Conservation (phyloP, 2,329 filamentous ascomycete genomes). For the Graphilbum fragrans region DNA sequence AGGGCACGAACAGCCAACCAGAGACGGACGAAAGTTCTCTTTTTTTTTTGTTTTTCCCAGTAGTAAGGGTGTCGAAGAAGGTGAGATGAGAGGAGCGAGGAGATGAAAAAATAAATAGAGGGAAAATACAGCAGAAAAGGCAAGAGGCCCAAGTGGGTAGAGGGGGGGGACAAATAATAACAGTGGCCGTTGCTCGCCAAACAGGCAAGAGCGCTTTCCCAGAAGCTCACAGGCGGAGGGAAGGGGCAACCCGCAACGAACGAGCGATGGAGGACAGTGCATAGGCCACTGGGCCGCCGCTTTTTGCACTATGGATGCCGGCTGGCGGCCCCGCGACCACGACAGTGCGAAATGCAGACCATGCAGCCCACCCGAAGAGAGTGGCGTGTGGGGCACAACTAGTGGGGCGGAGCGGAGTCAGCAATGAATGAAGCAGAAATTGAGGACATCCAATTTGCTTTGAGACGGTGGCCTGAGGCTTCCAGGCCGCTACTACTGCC, state of each 20-base stretch:
- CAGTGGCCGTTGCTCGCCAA: neutral
- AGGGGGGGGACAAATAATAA: neutral
- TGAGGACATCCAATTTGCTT: too few relatives aligned
- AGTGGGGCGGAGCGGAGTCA: conserved; percentile 6
- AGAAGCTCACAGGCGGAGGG: conserved; percentile 1
- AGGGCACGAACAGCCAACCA: too few relatives aligned
- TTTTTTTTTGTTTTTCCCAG: neutral
- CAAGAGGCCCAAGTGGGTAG: conserved; percentile 4
- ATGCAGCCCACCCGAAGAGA: neutral
- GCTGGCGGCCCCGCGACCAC: neutral
- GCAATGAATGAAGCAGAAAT: neutral
- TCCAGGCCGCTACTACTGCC: conserved; percentile 91
- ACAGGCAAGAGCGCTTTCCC: conserved; percentile 4
- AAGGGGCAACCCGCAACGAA: conserved; percentile 7
- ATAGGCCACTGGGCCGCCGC: too few relatives aligned
- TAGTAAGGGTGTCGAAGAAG: conserved; percentile 7
- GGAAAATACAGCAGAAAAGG: conserved; percentile 1
- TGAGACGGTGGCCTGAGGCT: conserved; percentile 3
- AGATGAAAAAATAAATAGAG: conserved; percentile 3
- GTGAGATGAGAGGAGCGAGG: neutral
- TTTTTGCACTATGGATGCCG: too few relatives aligned
- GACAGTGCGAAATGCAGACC: neutral
- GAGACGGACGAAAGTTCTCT: too few relatives aligned
- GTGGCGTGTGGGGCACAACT: conserved; percentile 5
- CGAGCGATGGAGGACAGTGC: too few relatives aligned